Conservation (phyloP, 805 yeast species). For the Yarrowia sp. region DNA sequence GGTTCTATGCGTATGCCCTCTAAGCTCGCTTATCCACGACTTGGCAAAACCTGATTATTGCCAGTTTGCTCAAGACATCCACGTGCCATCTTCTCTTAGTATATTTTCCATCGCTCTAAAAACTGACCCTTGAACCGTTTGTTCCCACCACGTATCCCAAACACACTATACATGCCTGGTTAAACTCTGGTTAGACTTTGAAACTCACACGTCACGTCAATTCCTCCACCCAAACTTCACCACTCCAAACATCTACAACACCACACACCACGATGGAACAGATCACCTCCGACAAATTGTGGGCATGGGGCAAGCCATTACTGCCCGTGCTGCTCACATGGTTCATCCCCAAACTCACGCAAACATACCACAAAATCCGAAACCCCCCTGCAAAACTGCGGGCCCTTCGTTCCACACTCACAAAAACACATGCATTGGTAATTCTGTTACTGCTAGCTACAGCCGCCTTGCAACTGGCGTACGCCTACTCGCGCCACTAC, state of each 20-base stretch:
- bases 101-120: too few relatives aligned
- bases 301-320: conserved; percentile 22
- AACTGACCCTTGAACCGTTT: neutral
- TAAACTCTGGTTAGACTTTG: conserved; percentile 21
- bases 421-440: conserved; percentile 23
- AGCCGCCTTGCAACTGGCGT: conserved; percentile 8
- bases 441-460: conserved; percentile 12
- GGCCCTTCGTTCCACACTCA: conserved; percentile 15
- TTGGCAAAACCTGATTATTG: neutral
- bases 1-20: conserved; percentile 10
- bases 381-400: conserved; percentile 25
- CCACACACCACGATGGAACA: conserved; percentile 6
- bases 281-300: conserved; percentile 14
- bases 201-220: conserved; percentile 25
- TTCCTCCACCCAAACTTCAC: conserved; percentile 19
- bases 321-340: conserved; percentile 23
- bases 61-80: too few relatives aligned
- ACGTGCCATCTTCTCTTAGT: too few relatives aligned
- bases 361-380: conserved; percentile 10
- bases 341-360: conserved; percentile 10
- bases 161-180: conserved; percentile 6
- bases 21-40: neutral
- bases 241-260: neutral
- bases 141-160: neutral
- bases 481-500: conserved; percentile 18